Evolutionary conservation across 106 monocot genomes (phyloP).

Genomic region (Dendrobium chrysotoxum): DNA sequence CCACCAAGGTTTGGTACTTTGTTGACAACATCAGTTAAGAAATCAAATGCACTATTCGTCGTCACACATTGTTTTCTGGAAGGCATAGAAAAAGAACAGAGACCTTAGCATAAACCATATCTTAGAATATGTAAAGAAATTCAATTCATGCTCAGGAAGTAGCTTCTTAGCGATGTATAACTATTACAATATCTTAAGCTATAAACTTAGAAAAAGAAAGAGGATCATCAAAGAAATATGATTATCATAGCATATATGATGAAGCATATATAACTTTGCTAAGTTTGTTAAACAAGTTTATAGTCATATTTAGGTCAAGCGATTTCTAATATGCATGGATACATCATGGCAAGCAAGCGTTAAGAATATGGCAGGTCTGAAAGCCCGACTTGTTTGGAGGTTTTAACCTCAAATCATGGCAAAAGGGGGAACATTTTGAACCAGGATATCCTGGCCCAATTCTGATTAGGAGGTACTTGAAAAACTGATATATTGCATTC

Average conservation of each 20-base stretch:
- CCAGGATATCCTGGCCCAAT: no score
- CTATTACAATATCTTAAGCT: background rate
- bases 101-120: background rate
- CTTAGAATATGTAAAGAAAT: background rate
- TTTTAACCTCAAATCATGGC: no score
- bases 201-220: background rate
- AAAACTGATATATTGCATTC: no score
- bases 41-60: conserved; percentile 91
- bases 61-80: conserved; percentile 93
- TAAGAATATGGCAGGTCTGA: background rate
- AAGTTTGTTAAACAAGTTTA: background rate
- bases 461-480: no score
- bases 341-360: background rate
- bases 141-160: background rate
- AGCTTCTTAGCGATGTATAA: background rate
- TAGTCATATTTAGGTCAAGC: background rate
- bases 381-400: no score
- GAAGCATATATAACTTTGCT: background rate
- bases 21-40: conserved; percentile 88
- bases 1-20: conserved; percentile 86
- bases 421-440: no score
- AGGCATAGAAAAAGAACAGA: conserved; percentile 6
- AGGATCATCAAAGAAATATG: background rate
- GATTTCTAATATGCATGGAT: background rate
- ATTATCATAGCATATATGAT: background rate